Conservation (phyloP, 1,139 yeast genomes). For the Kurtzmaniella quercitrusa region DNA sequence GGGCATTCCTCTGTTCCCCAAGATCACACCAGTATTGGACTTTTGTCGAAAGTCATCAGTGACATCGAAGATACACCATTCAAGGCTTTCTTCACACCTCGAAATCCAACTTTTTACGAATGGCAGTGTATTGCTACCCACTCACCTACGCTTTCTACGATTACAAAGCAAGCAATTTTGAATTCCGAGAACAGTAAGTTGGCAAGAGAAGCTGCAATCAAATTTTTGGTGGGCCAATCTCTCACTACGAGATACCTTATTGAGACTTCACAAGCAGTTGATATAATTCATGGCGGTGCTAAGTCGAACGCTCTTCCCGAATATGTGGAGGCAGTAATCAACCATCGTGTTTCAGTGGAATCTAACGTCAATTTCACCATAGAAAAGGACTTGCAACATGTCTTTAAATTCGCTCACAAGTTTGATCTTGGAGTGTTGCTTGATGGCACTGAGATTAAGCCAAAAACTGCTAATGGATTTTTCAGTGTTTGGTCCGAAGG, state of each 20-base stretch:
- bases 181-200: conserved; percentile 21
- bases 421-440: conserved; percentile 34
- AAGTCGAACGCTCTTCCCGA: conserved; percentile 37
- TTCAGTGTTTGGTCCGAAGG: conserved; percentile 33
- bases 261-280: conserved; percentile 32
- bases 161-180: conserved; percentile 19
- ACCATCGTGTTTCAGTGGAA: conserved; percentile 32
- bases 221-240: conserved; percentile 12
- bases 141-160: conserved; percentile 17
- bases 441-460: conserved; percentile 24
- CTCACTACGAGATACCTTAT: conserved; percentile 21
- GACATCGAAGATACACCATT: conserved; percentile 30
- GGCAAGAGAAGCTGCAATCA: conserved; percentile 23
- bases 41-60: conserved; percentile 32
- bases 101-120: conserved; percentile 37
- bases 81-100: conserved; percentile 27
- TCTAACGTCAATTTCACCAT: conserved; percentile 20
- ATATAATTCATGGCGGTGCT: conserved; percentile 31
- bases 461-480: conserved; percentile 31
- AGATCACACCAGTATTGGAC: conserved; percentile 40
- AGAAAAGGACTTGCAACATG: conserved; percentile 20
- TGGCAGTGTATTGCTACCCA: conserved; percentile 40
- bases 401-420: conserved; percentile 23
- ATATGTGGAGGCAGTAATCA: conserved; percentile 22
- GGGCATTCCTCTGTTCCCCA: conserved; percentile 47